Base-by-base conservation (phyloP, 2,329 filamentous ascomycete species). In the Allantophomopsis lycopodina region DNA sequence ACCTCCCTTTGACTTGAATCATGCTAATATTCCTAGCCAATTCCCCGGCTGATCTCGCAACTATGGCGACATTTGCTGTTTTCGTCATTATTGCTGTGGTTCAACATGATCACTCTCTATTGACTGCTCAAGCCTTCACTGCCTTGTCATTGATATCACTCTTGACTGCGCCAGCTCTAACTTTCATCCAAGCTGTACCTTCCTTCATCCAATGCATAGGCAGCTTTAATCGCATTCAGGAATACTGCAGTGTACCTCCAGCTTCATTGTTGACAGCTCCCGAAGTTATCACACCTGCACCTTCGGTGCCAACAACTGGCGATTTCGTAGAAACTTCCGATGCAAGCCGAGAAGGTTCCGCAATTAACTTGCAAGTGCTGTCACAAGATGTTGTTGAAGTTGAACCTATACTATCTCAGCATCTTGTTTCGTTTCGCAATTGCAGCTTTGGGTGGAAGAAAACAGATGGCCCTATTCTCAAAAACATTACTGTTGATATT, bases 41-140 rank as follows among this genome's bases (percentile, higher is more conserved):
- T 12, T 48, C 47, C 4, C 50, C 50, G 33, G 45, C 42, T 2
- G 38, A 44, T 15, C 48, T 46, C 34, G 51, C 55, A 7, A 50
- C 52, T 6, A 43, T 49, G 4, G 38, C 52, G 2, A 31, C 30
- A 8, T 31, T 31, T 31, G 30, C 30, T 31, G n/a, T 31, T 31
- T 31, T 10, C n/a, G 36, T 20, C n/a, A 16, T 30, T 32, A 5
- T 7, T 5, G 36, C 36, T 33, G 17, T n/a, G 7, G 36, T 32
- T 32, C 23, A 8, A n/a, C 17, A 21, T n/a, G 13, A 13, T 11
- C 4, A n/a, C 8, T 30, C 10, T 10, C n/a, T 38, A 16, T 5
- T 5, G 13, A 38, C 17, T 11, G 14, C 17, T 7, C 18, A 41
- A 30, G 39, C 35, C 5, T 41, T 41, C 28, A 41, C 39, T 11